Percentiles rank a stretch among this genome's conserved stretches.
Conservation (phyloP, 2,329 filamentous ascomycete species). For the Aspergillus oerlinghausenensis region DNA sequence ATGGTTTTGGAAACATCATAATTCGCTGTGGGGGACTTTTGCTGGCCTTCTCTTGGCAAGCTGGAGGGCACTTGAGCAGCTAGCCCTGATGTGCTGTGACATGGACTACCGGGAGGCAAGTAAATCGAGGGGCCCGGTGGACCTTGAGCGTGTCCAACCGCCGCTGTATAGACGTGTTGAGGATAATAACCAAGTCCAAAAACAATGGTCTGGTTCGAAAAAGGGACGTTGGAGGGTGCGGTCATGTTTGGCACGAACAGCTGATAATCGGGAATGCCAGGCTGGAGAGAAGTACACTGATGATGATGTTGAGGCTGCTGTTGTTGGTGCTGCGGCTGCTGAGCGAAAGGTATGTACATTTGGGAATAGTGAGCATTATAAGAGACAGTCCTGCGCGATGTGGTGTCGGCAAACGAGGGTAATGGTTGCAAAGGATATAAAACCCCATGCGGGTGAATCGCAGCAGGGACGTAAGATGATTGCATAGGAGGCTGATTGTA, state of each 20-base stretch:
- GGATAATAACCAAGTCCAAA: conserved; percentile 25
- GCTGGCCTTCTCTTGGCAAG: conserved; percentile 2
- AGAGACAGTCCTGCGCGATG: conserved; percentile 13
- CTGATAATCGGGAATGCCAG: conserved; percentile 18
- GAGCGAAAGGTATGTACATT: conserved; percentile 25
- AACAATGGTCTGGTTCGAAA: conserved; percentile 14
- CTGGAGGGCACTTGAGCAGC: not conserved
- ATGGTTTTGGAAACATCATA: conserved; percentile 36
- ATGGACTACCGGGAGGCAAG: conserved; percentile 4
- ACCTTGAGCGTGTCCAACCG: conserved; percentile 16
- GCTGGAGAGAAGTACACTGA: conserved; percentile 7
- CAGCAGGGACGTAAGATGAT: conserved; percentile 21
- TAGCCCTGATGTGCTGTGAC: conserved; percentile 1
- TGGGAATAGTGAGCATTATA: conserved; percentile 24
- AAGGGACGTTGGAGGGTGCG: conserved; percentile 14
- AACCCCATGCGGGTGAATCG: conserved; percentile 21
- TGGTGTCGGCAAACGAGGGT: conserved; percentile 17
- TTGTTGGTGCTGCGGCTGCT: conserved; percentile 19
- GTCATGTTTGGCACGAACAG: conserved; percentile 16
- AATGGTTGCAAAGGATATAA: conserved; percentile 28
- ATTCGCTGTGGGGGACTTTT: conserved; percentile 10
- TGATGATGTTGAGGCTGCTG: conserved; percentile 3
- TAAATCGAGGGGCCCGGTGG: conserved; percentile 5
- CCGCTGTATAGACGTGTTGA: conserved; percentile 18
- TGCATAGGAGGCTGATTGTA: conserved; percentile 24